Evolutionary conservation across 2,329 filamentous ascomycete genomes (phyloP).

Genomic region (Aspergillus piperis): DNA sequence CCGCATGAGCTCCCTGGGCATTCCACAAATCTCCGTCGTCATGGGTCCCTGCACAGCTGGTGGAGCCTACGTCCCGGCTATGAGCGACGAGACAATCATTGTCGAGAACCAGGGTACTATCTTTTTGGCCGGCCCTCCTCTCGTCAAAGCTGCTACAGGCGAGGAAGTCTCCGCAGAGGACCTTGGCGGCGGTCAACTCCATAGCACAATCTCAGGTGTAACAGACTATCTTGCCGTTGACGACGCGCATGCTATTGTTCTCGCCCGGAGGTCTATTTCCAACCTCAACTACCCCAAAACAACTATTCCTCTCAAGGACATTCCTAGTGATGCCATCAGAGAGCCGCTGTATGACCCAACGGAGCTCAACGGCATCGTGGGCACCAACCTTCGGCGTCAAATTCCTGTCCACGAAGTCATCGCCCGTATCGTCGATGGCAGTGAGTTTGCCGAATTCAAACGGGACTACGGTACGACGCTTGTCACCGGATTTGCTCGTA

Average conservation of each 20-base stretch:
- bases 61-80: conserved; percentile 92
- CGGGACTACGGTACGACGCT: conserved; percentile 84
- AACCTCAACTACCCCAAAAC: conserved; percentile 84
- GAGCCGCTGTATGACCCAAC: conserved; percentile 78
- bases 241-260: conserved; percentile 85
- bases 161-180: conserved; percentile 90
- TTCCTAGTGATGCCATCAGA: conserved; percentile 49
- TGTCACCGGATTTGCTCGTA: conserved; percentile 85
- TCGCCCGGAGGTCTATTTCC: conserved; percentile 78
- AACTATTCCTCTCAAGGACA: conserved; percentile 30
- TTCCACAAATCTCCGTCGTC: conserved; percentile 91
- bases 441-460: conserved; percentile 92
- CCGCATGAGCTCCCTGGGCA: conserved; percentile 82
- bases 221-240: conserved; percentile 94
- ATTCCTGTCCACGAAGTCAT: conserved; percentile 89
- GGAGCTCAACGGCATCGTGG: conserved; percentile 85
- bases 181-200: conserved; percentile 83
- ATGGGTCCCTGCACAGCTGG: conserved; percentile 98
- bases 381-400: conserved; percentile 82
- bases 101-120: conserved; percentile 96
- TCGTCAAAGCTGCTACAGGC: conserved; percentile 94
- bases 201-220: conserved; percentile 87
- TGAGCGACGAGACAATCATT: conserved; percentile 98
- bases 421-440: conserved; percentile 87
- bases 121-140: conserved; percentile 88